Base-by-base conservation (phyloP, 176 grass and related monocot species). In the Echinochloa phyllopogon region DNA sequence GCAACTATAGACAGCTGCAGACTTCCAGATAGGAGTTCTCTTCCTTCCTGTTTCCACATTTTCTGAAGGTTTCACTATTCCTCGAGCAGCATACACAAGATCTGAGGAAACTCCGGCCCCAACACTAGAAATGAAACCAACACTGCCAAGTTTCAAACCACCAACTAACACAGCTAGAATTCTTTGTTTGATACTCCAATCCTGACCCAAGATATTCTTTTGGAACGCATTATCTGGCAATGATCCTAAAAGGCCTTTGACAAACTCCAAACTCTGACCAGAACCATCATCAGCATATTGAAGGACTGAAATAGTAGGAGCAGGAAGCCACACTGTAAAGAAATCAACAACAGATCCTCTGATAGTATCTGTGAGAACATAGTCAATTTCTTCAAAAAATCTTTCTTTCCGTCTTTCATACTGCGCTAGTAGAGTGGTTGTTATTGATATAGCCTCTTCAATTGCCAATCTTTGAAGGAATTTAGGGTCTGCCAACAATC, bases 301-400 rank as follows among this genome's bases (percentile, higher is more conserved):
- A 76, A 98, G 87, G 69, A 98, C 87, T 51, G 96, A 98, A 81
- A 98, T 88, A 75, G 96, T 98, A 71, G 96, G 96, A 84, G 96
- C 96, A 76, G 96, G 96, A 76, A 98, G 93, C 96, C 96, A 98
- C 77, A 98, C 96, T 42, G 96, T 98, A 85, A 98, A 98, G 85
- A 98, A 98, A 80, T 98, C 96, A 62, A 98, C 96, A 57, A 98
- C 93, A 44, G 85, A 87, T 42, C 96, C 96, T 95, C 96, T 95
- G 48, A 98, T 92, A 47, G 96, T 95, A 85, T 98, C 96, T 0
- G 96, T 98, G 57, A 98, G 84, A 60, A 98, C 96, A 87, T 95
- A 98, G 23, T 98, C 96, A 74, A 98, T 98, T 86, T 98, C 96
- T 88, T 98, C 91, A 75, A 95, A 83, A 49, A 98, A 98, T 2